Evolutionary conservation across 768 basidiomycete species (phyloP).

Genomic region (Gyrodon lividus): DNA sequence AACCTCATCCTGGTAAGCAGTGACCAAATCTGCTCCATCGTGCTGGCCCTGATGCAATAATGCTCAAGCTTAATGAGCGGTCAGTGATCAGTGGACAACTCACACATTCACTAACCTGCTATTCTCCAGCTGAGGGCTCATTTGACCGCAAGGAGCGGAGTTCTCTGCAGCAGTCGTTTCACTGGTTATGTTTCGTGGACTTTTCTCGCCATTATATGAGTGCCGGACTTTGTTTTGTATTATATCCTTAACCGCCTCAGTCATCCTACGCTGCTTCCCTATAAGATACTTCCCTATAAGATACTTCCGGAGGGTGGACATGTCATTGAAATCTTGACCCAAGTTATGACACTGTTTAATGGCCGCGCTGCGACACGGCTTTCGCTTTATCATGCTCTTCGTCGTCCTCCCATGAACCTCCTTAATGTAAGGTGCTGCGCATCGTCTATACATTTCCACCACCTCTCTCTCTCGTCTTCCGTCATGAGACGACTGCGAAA

Average conservation of each 20-base stretch:
- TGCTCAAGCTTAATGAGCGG: not conserved
- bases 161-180: conserved; percentile 17
- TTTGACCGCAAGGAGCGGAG: conserved; percentile 43
- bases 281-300: not conserved
- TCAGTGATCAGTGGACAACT: not conserved
- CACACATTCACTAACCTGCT: not conserved
- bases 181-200: not conserved
- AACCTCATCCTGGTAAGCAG: conserved; percentile 50
- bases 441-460: conserved; percentile 28
- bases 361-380: not conserved
- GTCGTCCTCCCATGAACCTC: conserved; percentile 30
- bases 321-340: not conserved
- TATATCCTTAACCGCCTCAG: not conserved
- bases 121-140: conserved; percentile 40
- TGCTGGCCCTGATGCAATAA: not conserved
- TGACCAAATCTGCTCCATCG: conserved; percentile 4
- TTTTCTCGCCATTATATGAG: not conserved
- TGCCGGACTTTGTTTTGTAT: conserved; percentile 1
- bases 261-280: not conserved
- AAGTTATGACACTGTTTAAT: not conserved
- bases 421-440: conserved; percentile 17
- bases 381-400: conserved; percentile 6
- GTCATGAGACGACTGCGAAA: conserved; percentile 15
- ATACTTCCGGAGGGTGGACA: not conserved
- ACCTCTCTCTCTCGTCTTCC: conserved; percentile 22